Evolutionary conservation across 345 rosid species (phyloP).

Genomic region (rapeseed (Brassica napus)): DNA sequence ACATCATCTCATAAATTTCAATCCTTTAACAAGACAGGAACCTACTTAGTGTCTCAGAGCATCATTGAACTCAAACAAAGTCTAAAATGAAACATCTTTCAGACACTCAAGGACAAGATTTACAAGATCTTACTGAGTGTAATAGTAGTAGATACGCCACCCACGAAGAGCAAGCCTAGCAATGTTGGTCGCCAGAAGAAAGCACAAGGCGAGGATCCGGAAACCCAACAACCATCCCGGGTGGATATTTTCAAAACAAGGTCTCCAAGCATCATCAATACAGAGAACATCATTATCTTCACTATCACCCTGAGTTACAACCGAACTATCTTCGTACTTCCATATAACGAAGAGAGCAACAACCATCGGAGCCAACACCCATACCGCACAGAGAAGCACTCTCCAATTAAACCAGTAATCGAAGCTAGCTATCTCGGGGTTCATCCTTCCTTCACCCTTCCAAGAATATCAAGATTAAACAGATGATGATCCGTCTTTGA

Average conservation of each 20-base stretch:
- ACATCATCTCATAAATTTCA: neutral
- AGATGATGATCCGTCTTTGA: constrained; percentile 30
- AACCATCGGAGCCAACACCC: constrained; percentile 48
- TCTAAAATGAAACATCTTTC: neutral
- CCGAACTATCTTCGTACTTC: constrained; percentile 50
- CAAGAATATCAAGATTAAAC: neutral
- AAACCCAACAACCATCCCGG: constrained; percentile 64
- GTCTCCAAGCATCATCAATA: constrained; percentile 57
- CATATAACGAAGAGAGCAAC: constrained; percentile 45
- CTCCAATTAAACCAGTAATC: constrained; percentile 79
- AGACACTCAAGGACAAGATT: neutral
- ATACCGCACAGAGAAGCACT: constrained; percentile 60
- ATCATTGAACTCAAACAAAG: neutral
- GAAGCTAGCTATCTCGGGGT: constrained; percentile 40
- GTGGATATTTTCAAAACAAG: constrained; percentile 56
- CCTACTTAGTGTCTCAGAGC: neutral
- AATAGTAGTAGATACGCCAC: constrained; percentile 48
- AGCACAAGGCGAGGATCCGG: constrained; percentile 55
- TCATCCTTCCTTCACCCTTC: constrained; percentile 9
- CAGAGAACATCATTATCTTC: constrained; percentile 27
- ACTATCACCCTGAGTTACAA: constrained; percentile 30
- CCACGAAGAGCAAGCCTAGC: constrained; percentile 41
- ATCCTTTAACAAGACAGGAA: neutral
- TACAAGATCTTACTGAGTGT: constrained; percentile 55
- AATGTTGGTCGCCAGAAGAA: constrained; percentile 46